These are phyloP conservation scores for Discostella stelligeroides DNA, from an alignment of 108 stramenopile species.

Conservation along the genomic window DNA sequence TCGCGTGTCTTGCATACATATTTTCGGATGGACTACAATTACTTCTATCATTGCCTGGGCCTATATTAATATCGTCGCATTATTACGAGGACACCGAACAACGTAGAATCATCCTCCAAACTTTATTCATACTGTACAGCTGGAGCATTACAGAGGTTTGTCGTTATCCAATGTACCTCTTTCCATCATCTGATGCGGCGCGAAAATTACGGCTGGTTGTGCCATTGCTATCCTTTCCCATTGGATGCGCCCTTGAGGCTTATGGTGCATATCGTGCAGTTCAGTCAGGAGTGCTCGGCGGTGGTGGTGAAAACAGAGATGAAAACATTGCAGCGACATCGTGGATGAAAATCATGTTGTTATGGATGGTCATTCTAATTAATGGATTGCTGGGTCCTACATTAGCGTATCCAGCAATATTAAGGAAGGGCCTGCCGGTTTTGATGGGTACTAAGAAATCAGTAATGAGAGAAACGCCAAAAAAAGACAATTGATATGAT, in stretches of 20 bases:
- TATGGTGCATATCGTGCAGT: constrained; percentile 42
- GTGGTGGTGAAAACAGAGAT: no score
- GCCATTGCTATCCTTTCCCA: constrained; percentile 55
- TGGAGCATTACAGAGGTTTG: constrained; percentile 54
- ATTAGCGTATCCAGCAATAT: constrained; percentile 54
- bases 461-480: background rate
- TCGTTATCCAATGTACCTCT: constrained; percentile 66
- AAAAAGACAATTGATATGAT: background rate
- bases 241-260: constrained; percentile 44
- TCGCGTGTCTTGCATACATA: constrained; percentile 30
- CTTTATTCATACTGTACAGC: constrained; percentile 24
- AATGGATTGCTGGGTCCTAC: constrained; percentile 56
- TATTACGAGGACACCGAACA: no score
- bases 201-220: constrained; percentile 45
- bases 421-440: constrained; percentile 57
- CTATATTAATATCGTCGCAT: no score
- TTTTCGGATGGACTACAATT: constrained; percentile 17
- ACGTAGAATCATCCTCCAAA: constrained; percentile 3
- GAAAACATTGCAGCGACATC: constrained; percentile 7
- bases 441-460: constrained; percentile 27
- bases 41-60: no score
- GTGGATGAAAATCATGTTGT: constrained; percentile 33
- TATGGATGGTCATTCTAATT: constrained; percentile 39
- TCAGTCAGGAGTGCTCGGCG: constrained; percentile 8
- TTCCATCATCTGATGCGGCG: constrained; percentile 33